These are phyloP conservation scores for Epipyxis sp. DNA, from an alignment of 108 stramenopile genomes.

Conservation along the genomic window DNA sequence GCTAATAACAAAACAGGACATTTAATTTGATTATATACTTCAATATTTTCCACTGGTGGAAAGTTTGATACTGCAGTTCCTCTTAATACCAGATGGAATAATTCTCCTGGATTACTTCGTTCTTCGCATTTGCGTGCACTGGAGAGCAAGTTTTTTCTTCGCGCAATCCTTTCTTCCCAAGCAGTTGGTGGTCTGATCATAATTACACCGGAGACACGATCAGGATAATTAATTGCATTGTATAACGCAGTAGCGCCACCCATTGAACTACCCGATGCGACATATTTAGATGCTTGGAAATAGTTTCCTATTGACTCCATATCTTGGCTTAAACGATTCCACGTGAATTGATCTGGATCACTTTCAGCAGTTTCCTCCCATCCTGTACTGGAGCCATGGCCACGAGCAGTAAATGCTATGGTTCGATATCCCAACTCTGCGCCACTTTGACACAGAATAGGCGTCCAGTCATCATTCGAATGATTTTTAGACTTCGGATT, in stretches of 20 bases:
- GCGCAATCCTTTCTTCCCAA: not conserved
- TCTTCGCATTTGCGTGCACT: not conserved
- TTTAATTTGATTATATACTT: not conserved
- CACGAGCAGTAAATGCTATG: not conserved
- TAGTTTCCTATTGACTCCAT: not conserved
- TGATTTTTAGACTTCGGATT: not conserved
- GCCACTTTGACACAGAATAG: not conserved
- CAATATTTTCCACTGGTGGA: not conserved
- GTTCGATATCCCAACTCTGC: not conserved
- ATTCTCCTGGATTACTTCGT: not conserved
- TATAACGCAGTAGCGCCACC: not conserved
- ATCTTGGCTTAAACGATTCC: not conserved
- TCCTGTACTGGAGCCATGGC: not conserved
- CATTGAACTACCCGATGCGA: not conserved
- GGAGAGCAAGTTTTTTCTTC: not conserved
- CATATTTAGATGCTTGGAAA: not conserved
- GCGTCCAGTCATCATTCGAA: not conserved
- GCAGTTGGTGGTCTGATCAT: conserved; percentile 15
- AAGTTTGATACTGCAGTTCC: not conserved
- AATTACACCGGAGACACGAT: not conserved
- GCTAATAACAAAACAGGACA: conserved; percentile 8
- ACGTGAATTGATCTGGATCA: conserved; percentile 4
- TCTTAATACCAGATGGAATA: not conserved
- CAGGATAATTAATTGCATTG: not conserved
- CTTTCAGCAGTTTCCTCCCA: not conserved